These are phyloP conservation scores for Stevia rebaudiana DNA, from an alignment of 140 eudicot genomes.

Conservation along the genomic window DNA sequence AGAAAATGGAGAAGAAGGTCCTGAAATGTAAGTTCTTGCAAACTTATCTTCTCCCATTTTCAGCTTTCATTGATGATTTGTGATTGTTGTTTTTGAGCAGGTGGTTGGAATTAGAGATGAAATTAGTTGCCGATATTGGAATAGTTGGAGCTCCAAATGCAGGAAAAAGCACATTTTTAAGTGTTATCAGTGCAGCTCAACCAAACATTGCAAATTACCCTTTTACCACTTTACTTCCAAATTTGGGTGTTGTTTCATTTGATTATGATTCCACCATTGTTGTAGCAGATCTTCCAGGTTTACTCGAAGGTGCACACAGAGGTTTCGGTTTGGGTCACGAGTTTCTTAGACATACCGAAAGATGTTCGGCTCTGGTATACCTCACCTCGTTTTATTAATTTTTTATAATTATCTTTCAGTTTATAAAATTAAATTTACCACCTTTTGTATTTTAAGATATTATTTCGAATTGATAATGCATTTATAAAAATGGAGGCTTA, in stretches of 20 bases:
- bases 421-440: too few species aligned
- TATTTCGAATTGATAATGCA: constrained; percentile 23
- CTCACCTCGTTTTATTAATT: not conserved
- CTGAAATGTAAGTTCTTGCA: constrained; percentile 60
- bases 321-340: constrained; percentile 97
- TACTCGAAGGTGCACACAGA: constrained; percentile 93
- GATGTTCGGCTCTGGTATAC: constrained; percentile 88
- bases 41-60: not conserved
- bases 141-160: constrained; percentile 96
- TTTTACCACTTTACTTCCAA: constrained; percentile 88
- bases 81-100: constrained; percentile 35
- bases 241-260: constrained; percentile 86
- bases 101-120: constrained; percentile 98
- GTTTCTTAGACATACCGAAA: constrained; percentile 91
- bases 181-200: constrained; percentile 88
- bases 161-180: constrained; percentile 85
- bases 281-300: constrained; percentile 94
- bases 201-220: constrained; percentile 93
- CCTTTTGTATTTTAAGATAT: constrained; percentile 1
- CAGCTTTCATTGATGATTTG: not conserved
- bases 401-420: not conserved
- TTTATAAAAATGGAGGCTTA: constrained; percentile 38
- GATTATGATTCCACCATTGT: constrained; percentile 78
- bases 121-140: constrained; percentile 96
- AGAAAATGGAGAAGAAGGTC: constrained; percentile 86